Base-by-base conservation (phyloP, 805 yeast species). In the Metahyphopichia silvanorum region DNA sequence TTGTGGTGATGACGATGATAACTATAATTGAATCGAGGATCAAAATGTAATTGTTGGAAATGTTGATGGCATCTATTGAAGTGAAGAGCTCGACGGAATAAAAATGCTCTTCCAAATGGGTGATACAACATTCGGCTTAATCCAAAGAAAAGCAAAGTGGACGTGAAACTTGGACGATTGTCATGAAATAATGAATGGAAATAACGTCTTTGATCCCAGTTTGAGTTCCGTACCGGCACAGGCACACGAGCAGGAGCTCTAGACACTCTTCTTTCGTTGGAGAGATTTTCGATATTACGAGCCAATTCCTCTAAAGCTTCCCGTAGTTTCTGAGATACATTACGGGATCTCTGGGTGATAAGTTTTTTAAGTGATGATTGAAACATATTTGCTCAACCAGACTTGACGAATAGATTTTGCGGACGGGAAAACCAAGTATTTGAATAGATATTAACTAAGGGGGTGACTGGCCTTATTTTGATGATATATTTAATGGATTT, bases 221-320 rank as follows among this genome's bases (percentile, higher is more conserved):
- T 20, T 2, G 23, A 17, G 27, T 30, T 33, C 20, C 38, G 32
- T 4, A 69, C 63, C 13, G 61, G 64, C 6, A 58, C 52, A 3
- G 60, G 61, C 5, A 27, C 14, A 8, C 25, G 4, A 23, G 25
- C n/a, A 9, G 30, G 30, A 11, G 10, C 12, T 16, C 30, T 16
- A 8, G 16, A 14, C 7, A 7, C 21, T 20, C 21, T 10, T 4
- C 34, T 29, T 17, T 49, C 9, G 36, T 17, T 39, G 41, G 24
- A 40, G 35, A 21, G 31, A 20, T 49, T 40, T 18, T 50, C 42
- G 22, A 59, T 38, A 20, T 43, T 56, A 43, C 64, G 66, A 21
- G 67, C 64, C 34, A 75, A 55, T 37, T 75, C 79, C 41, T 71
- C 70, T 16, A 75, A 58, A 18, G 68, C 64, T 47, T 67, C 66